Base-by-base conservation (phyloP, 768 basidiomycete species). In the Hebeloma cylindrosporum region DNA sequence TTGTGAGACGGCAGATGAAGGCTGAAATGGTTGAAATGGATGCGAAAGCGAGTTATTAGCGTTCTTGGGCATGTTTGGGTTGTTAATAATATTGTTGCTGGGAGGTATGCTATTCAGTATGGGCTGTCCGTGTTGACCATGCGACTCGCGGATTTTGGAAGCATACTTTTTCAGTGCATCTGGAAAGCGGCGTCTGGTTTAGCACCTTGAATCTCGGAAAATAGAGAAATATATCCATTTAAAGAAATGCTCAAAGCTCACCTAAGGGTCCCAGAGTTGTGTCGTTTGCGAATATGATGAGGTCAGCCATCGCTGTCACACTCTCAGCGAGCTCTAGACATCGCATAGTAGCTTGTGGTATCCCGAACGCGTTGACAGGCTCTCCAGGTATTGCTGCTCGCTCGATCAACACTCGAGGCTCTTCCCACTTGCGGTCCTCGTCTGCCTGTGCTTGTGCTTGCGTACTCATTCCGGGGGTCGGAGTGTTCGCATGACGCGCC, bases 251-350 rank as follows among this genome's bases (percentile, higher is more conserved):
- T 29, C 16, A 53, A 72, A 53, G 72, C 79, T 58, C 65, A 91
- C 88, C 83, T 56, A 78, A 60, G 18, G 87, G 85, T 28, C 88
- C 88, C 13, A 82, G 60, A 0, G 66, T 40, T 5, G 66, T 62
- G 26, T 82, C 76, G 18, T 54, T 75, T 18, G 84, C 79, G 56
- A 77, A 88, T 4, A 73, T 57, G 43, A 92, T 88, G 41, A 92
- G 70, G 52, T 90, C 87, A 25, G 78, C 70, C 89, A 91, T 89
- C 49, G 85, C 79, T 32, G 75, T 78, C 5, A 91, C 87, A 55
- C 85, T 88, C 61, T 92, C 88, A 20, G 88, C 88, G 40, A 92
- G 72, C 82, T 92, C 89, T 26, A 92, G 68, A 74, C 88, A 90
- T 42, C 89, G 74, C 90, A 91, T 91, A 13, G 89, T 89, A 2